Evolutionary conservation across 2,329 filamentous ascomycete genomes (phyloP).

Genomic region (Aspergillus sp.): DNA sequence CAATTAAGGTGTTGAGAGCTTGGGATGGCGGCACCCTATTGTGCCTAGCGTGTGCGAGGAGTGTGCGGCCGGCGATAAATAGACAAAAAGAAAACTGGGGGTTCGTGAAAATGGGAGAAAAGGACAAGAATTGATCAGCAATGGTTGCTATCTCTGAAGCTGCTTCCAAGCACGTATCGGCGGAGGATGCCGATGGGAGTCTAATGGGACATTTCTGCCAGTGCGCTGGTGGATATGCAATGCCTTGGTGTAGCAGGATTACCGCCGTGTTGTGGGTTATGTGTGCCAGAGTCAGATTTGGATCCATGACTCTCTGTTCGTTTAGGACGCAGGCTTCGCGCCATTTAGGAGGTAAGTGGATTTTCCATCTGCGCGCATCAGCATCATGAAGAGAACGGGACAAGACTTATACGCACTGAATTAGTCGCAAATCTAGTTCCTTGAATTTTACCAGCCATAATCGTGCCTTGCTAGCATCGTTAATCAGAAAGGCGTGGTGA

Average conservation of each 20-base stretch:
- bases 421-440: constrained; percentile 32
- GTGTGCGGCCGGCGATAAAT: constrained; percentile 47
- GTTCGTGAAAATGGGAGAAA: constrained; percentile 31
- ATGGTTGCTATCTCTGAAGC: constrained; percentile 48
- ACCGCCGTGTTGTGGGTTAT: constrained; percentile 55
- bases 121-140: constrained; percentile 49
- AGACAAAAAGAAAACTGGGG: constrained; percentile 50
- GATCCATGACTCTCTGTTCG: constrained; percentile 44
- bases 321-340: constrained; percentile 40
- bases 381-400: too few relatives aligned
- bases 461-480: constrained; percentile 30
- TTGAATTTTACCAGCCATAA: constrained; percentile 37
- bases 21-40: constrained; percentile 30
- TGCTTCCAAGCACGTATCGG: constrained; percentile 53
- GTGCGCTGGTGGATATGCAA: constrained; percentile 42
- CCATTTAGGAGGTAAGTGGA: constrained; percentile 34
- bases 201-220: constrained; percentile 35
- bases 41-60: constrained; percentile 44
- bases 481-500: constrained; percentile 33
- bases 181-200: constrained; percentile 50
- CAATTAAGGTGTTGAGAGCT: constrained; percentile 38
- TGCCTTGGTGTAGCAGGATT: constrained; percentile 52
- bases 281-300: constrained; percentile 53
- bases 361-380: constrained; percentile 23
- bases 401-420: constrained; percentile 18